Percentiles rank a stretch among this genome's conserved stretches.
phyloP scores from a whole-genome alignment of 805 yeast genomes.

The Kodamaea jinghongensis region DNA sequence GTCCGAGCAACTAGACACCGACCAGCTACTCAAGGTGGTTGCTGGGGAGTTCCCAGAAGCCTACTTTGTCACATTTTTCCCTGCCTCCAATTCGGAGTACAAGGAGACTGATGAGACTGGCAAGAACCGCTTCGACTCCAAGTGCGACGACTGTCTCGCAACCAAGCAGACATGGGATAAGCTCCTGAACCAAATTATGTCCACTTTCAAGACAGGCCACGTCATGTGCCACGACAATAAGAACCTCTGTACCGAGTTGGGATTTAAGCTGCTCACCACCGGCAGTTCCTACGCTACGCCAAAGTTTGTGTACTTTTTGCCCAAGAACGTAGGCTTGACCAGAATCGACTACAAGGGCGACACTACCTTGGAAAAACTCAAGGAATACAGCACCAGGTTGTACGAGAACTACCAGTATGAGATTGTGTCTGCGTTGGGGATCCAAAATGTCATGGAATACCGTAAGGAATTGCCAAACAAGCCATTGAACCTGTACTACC shows the following conservation, averaged over 20 bases:
- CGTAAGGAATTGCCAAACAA: constrained; percentile 25
- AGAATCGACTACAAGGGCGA: constrained; percentile 45
- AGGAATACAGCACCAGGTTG: constrained; percentile 47
- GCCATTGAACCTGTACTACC: constrained; percentile 37
- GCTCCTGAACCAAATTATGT: constrained; percentile 47
- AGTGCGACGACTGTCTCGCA: constrained; percentile 50
- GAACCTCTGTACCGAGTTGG: constrained; percentile 52
- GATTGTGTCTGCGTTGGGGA: constrained; percentile 24
- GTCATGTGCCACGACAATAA: constrained; percentile 56
- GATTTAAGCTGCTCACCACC: constrained; percentile 34
- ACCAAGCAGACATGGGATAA: constrained; percentile 58
- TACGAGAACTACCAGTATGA: constrained; percentile 45
- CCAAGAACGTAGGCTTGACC: constrained; percentile 46
- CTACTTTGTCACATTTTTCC: constrained; percentile 63
- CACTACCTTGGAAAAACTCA: constrained; percentile 29
- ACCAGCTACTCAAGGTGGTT: constrained; percentile 45
- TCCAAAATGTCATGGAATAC: constrained; percentile 31
- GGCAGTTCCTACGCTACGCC: constrained; percentile 28
- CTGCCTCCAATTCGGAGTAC: constrained; percentile 46
- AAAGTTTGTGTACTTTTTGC: constrained; percentile 50
- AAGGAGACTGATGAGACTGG: constrained; percentile 27
- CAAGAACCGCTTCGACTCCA: constrained; percentile 32
- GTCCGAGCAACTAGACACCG: constrained; percentile 38
- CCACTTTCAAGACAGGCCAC: constrained; percentile 47
- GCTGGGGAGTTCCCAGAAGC: constrained; percentile 53